phyloP scores from a whole-genome alignment of 352 stramenopile genomes.

The Pythium pyrilobum region DNA sequence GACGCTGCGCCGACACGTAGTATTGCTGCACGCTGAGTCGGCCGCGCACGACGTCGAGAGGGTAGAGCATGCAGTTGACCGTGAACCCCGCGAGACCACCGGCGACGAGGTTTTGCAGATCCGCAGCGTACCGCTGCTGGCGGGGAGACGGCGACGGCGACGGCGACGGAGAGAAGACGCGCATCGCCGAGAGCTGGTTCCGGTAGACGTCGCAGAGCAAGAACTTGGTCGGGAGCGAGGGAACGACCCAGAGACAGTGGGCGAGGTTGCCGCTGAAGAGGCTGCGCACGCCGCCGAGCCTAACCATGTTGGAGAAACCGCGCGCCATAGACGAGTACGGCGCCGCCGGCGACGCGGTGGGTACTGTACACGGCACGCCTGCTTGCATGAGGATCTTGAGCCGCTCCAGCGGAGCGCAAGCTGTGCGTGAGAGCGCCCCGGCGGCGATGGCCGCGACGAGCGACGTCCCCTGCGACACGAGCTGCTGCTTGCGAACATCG shows the following conservation, averaged over 20 bases:
- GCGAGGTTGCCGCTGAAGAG: slow-evolving; percentile 77
- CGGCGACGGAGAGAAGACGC: background rate
- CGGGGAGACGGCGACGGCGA: background rate
- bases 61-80: slow-evolving; percentile 68
- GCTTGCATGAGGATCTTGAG: slow-evolving; percentile 84
- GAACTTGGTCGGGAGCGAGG: slow-evolving; percentile 76
- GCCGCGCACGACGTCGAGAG: slow-evolving; percentile 70
- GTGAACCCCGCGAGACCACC: slow-evolving; percentile 64
- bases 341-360: no score
- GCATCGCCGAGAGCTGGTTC: slow-evolving; percentile 33
- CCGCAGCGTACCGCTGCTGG: slow-evolving; percentile 18
- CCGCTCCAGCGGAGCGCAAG: slow-evolving; percentile 66
- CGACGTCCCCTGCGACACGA: slow-evolving; percentile 39
- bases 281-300: slow-evolving; percentile 45
- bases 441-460: slow-evolving; percentile 60
- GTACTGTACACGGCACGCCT: slow-evolving; percentile 18
- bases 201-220: slow-evolving; percentile 69
- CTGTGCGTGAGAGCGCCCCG: slow-evolving; percentile 54
- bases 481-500: slow-evolving; percentile 17
- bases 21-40: slow-evolving; percentile 74
- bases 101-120: slow-evolving; percentile 54
- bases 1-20: slow-evolving; percentile 24
- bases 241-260: slow-evolving; percentile 80
- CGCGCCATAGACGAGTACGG: slow-evolving; percentile 46
- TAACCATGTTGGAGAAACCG: slow-evolving; percentile 69